These are phyloP conservation scores for Phylloboletellus chloephorus DNA, from an alignment of 1,284 basidiomycete genomes.

Conservation along the genomic window DNA sequence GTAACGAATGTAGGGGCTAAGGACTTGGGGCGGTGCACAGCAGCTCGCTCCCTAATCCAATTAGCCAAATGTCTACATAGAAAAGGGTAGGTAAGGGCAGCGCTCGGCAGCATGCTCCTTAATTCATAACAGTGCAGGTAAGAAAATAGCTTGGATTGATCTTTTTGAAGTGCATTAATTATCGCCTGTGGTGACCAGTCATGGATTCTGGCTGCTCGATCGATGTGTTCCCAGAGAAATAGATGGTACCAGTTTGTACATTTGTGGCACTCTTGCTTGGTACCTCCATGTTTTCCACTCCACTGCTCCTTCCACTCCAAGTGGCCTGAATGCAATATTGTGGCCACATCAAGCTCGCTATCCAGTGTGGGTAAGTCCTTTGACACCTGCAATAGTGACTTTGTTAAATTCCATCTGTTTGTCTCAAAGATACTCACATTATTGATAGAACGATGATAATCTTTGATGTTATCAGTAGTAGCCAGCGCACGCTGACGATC, in stretches of 20 bases:
- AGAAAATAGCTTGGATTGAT: constrained; percentile 15
- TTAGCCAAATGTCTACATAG: no score
- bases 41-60: no score
- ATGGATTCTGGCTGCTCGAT: constrained; percentile 3
- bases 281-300: constrained; percentile 10
- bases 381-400: background rate
- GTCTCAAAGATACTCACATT: no score
- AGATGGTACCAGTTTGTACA: constrained; percentile 18
- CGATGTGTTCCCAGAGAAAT: constrained; percentile 2
- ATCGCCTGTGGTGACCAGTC: constrained; percentile 14
- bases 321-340: constrained; percentile 7
- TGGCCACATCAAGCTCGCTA: constrained; percentile 3
- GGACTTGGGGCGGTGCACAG: no score
- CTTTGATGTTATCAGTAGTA: no score
- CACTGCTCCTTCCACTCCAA: constrained; percentile 5
- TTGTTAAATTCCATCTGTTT: background rate
- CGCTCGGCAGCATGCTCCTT: no score
- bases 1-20: no score
- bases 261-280: constrained; percentile 9
- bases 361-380: background rate
- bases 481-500: no score
- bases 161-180: constrained; percentile 2
- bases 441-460: no score
- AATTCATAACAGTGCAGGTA: no score
- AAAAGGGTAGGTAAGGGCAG: no score